Evolutionary conservation across 1,139 yeast genomes (phyloP), one percentile per base, ranked within the genome.

Genomic region (Saccharomyces uvarum): DNA sequence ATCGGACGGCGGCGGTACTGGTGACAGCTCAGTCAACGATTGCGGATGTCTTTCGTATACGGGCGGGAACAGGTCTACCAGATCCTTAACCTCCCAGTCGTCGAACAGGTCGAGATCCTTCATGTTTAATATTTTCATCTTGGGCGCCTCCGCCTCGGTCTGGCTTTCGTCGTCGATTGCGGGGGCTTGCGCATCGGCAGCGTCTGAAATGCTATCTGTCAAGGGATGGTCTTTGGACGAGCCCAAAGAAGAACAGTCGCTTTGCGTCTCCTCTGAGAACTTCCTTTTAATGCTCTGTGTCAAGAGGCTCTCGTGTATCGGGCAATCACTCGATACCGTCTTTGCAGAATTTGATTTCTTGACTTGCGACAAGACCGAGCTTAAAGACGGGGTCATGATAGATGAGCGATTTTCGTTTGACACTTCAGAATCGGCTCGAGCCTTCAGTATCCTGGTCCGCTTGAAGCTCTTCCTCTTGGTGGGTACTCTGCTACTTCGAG

Each of bases 61-160:
- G 4, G 71, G 70, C 4, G 57, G 53, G 21, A 57, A 58, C n/a
- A 55, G 53, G 53, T 65, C 63, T 3, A 59, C 53, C 1, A 65
- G 54, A 49, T 65, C 67, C 13, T 56, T 52, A 16, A 52, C 41
- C 11, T 54, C 31, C 53, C 60, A 62, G 31, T 59, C 58, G 47
- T 59, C 62, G 19, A 53, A 56, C 54, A 67, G 47, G 49, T 67
- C 67, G 29, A 68, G 54, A 48, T 68, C 70, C 9, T 57, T 57
- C 49, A 62, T 50, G 48, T 64, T 65, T 44, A 61, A 42, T 21
- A 59, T 41, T 29, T 61, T 60, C 41, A 64, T 50, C 32, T 53
- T 50, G 8, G 68, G 68, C 31, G 41, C 49, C 5, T 21, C 48
- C 9, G 24, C 29, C 13, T 46, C 32, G 27, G 3, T 38, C 29